Evolutionary conservation across 257 asterid species (phyloP).

Genomic region (Solanum etuberosum): DNA sequence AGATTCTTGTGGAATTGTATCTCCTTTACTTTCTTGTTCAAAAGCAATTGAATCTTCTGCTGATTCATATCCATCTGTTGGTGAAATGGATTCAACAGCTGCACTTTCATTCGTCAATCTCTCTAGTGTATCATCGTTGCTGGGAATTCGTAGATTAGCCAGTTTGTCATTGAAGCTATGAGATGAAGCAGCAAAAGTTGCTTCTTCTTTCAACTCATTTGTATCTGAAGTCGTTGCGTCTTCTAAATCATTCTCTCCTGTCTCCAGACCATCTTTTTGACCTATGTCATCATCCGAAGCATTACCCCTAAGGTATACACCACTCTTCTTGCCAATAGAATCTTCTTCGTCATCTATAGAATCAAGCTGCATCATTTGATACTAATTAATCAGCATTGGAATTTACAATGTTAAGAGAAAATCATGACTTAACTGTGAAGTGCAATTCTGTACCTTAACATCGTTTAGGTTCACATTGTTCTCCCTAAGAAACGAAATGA

Average conservation of each 20-base stretch:
- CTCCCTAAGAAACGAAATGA: conserved; percentile 43
- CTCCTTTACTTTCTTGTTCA: conserved; percentile 14
- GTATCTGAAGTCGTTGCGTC: neutral
- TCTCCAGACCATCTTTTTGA: conserved; percentile 1
- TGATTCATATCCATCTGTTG: conserved; percentile 23
- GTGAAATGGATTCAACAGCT: conserved; percentile 12
- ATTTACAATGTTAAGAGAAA: neutral
- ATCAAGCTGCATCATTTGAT: conserved; percentile 17
- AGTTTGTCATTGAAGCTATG: conserved; percentile 15
- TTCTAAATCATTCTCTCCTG: conserved; percentile 3
- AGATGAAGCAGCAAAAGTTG: neutral
- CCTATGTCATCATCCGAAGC: conserved; percentile 24
- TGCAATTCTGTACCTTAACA: conserved; percentile 36
- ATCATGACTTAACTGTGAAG: neutral
- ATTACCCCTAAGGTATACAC: conserved; percentile 19
- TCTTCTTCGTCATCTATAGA: conserved; percentile 17
- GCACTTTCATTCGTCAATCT: conserved; percentile 6
- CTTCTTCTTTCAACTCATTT: conserved; percentile 1
- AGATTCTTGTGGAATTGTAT: conserved; percentile 34
- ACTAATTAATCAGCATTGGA: neutral
- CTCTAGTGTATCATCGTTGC: conserved; percentile 10
- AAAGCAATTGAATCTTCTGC: conserved; percentile 9
- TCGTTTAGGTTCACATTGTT: conserved; percentile 32
- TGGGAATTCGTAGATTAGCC: conserved; percentile 21
- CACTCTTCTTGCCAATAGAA: conserved; percentile 8